Evolutionary conservation across 2,329 filamentous ascomycete species (phyloP).

Genomic region (Aspergillus sp.): DNA sequence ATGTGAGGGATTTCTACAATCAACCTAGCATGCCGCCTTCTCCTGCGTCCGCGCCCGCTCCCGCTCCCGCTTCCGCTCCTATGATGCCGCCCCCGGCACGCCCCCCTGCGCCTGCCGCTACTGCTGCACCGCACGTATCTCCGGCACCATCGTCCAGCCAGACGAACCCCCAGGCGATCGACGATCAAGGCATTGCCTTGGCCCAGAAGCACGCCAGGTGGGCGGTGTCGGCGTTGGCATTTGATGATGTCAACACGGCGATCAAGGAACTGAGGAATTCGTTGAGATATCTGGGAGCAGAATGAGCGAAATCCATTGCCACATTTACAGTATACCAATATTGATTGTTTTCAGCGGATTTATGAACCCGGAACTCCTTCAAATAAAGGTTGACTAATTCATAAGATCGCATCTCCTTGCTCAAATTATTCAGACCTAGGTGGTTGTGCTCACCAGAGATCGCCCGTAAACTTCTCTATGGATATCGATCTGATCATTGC

Average conservation of each 20-base stretch:
- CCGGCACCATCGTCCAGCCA: conserved; percentile 20
- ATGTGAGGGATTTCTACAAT: conserved; percentile 24
- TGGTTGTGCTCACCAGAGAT: no score
- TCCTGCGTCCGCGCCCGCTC: conserved; percentile 24
- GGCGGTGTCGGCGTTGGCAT: conserved; percentile 95
- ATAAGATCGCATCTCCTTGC: no score
- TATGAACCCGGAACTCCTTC: no score
- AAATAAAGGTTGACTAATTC: no score
- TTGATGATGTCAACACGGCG: conserved; percentile 90
- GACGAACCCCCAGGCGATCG: conserved; percentile 35
- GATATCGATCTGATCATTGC: no score
- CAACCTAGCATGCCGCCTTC: conserved; percentile 13
- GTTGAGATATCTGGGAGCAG: conserved; percentile 66
- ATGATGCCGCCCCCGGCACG: conserved; percentile 17
- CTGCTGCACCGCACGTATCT: conserved; percentile 18
- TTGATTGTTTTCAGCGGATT: no score
- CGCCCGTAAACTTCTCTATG: no score
- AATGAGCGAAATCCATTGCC: conserved; percentile 32
- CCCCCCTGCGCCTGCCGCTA: conserved; percentile 20
- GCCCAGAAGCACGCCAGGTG: conserved; percentile 96
- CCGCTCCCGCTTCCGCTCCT: conserved; percentile 24
- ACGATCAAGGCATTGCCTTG: conserved; percentile 72
- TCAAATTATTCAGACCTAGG: no score
- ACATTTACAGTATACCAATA: neutral
- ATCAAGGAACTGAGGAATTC: conserved; percentile 80